phyloP scores from a whole-genome alignment of 768 basidiomycete genomes.

The Baorangia bicolor region DNA sequence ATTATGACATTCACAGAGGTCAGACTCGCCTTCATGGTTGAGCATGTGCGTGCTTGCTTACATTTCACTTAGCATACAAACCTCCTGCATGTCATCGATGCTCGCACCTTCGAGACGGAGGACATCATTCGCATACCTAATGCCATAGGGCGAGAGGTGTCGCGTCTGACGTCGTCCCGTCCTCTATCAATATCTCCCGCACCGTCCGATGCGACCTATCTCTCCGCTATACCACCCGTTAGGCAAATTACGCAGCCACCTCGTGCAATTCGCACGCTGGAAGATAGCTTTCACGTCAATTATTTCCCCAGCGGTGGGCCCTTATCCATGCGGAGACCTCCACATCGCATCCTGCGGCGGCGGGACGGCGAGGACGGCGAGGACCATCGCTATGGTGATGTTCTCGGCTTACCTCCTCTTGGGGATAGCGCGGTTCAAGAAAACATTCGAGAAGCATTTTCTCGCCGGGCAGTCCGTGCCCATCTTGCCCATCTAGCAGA shows the following conservation, averaged over 20 bases:
- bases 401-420: constrained; percentile 54
- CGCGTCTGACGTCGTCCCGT: constrained; percentile 13
- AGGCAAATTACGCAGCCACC: constrained; percentile 25
- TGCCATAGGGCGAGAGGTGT: constrained; percentile 23
- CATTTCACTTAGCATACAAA: constrained; percentile 64
- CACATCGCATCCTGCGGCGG: constrained; percentile 21
- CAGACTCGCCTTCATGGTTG: constrained; percentile 16
- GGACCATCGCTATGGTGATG: constrained; percentile 41
- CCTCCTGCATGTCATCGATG: constrained; percentile 81
- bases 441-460: constrained; percentile 55
- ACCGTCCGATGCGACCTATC: constrained; percentile 8
- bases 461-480: constrained; percentile 46
- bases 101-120: constrained; percentile 79
- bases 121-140: constrained; percentile 62
- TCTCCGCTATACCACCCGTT: constrained; percentile 8
- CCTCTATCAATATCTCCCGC: constrained; percentile 9
- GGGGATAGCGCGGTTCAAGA: constrained; percentile 56
- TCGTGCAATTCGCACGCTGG: constrained; percentile 48
- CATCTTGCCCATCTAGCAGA: constrained; percentile 29
- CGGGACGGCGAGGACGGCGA: constrained; percentile 31
- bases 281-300: constrained; percentile 53
- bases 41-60: constrained; percentile 5
- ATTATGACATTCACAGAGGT: constrained; percentile 92
- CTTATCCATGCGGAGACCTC: constrained; percentile 20
- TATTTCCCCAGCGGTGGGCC: constrained; percentile 11